These are phyloP conservation scores for Penicillium sp. DNA, from an alignment of 2,329 filamentous ascomycete species.

Conservation along the genomic window DNA sequence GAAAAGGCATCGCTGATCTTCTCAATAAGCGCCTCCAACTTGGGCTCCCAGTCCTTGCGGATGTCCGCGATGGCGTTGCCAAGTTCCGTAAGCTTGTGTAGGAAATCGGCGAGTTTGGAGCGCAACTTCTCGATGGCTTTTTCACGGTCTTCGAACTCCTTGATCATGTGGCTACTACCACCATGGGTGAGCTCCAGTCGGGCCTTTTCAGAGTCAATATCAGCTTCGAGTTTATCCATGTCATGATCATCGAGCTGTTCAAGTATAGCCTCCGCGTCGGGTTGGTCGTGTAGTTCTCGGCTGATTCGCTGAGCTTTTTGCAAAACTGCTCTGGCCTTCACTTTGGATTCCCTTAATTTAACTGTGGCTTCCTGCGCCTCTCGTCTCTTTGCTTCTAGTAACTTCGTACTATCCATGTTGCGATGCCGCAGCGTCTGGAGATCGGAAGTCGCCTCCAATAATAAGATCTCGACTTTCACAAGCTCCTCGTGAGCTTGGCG, in stretches of 20 bases:
- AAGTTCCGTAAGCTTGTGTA: conserved; percentile 55
- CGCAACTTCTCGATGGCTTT: conserved; percentile 66
- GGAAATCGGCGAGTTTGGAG: conserved; percentile 56
- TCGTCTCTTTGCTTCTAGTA: conserved; percentile 42
- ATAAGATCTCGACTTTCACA: conserved; percentile 66
- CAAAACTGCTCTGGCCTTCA: conserved; percentile 17
- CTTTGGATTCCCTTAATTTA: conserved; percentile 33
- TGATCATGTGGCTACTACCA: conserved; percentile 71
- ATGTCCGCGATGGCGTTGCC: conserved; percentile 62
- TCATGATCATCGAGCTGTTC: conserved; percentile 51
- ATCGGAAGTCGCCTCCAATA: conserved; percentile 82
- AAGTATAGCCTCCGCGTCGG: conserved; percentile 40
- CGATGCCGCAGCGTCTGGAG: conserved; percentile 64
- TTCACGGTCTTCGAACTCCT: conserved; percentile 72
- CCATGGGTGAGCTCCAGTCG: conserved; percentile 78
- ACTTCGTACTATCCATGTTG: conserved; percentile 58
- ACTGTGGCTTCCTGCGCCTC: conserved; percentile 39
- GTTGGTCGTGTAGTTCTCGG: conserved; percentile 12
- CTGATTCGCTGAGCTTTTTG: conserved; percentile 19
- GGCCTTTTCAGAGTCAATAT: conserved; percentile 71
- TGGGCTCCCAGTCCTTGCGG: conserved; percentile 75
- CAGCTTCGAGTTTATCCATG: conserved; percentile 64
- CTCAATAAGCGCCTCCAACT: conserved; percentile 71
- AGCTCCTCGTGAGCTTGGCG: conserved; percentile 61
- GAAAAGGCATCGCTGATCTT: conserved; percentile 89